Evolutionary conservation across 192 early-diverging fungal species (phyloP), one percentile per base, ranked within the genome.

Genomic region (Coemansia sp.): DNA sequence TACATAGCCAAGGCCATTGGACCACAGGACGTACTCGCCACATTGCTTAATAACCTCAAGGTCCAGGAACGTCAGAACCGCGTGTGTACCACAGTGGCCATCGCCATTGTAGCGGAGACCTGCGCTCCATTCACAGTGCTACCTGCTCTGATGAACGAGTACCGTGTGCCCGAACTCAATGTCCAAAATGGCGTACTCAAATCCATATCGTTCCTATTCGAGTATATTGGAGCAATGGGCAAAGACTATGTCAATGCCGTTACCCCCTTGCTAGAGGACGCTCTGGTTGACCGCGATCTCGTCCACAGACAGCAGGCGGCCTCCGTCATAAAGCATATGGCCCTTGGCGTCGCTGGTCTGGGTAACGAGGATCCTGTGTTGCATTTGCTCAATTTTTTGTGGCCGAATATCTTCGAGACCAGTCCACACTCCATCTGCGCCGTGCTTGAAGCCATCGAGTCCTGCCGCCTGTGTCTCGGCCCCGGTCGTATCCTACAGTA

Each of bases 161-260:
- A 99, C 86, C 93, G 98, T 38, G 97, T 99, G 12, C 98, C 98
- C 0, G 98, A 99, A 67, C 88, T 98, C 34, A 99, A 99, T 77
- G 97, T 99, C n/a, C 98, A 99, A 84, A 98, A 98, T 75, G 98
- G 98, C 72, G 95, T 98, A 0, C 80, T 99, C 40, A 99, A 99
- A 77, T 93, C 94, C 1, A 71, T 99, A 47, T 89, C 93, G 3
- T 99, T 98, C 85, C 82, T 99, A 71, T 99, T 99, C 68, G 98
- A 99, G 89, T 99, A 99, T 72, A 96, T 99, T 79, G 98, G 98
- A 63, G 91, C 93, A 65, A 97, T 97, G 94, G 96, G 92, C 70
- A 96, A 96, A 74, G 98, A 99, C 79, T 99, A 99, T 70, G 95
- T 98, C 66, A 94, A 97, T 63, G 97, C 98, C 18, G 96, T 97